Conservation (phyloP, 2,329 filamentous ascomycete species). For the Biscogniauxia marginata region DNA sequence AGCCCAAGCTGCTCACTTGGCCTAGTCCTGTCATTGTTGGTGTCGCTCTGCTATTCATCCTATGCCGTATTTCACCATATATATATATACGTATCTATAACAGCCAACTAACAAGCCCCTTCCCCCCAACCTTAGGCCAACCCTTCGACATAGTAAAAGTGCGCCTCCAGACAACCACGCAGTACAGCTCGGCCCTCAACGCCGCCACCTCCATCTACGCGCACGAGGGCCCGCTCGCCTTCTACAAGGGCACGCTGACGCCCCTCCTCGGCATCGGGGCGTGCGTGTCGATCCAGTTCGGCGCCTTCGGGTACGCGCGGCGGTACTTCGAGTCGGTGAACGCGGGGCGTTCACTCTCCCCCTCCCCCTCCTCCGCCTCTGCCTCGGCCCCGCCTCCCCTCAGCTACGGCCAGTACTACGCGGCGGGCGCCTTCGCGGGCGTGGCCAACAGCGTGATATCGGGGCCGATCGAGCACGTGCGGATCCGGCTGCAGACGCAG, state of each 20-base stretch:
- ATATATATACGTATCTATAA: not conserved
- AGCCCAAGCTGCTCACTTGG: no score
- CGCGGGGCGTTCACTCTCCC: slow-evolving; percentile 56
- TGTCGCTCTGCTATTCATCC: no score
- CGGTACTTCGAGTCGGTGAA: slow-evolving; percentile 81
- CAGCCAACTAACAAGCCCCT: slow-evolving; percentile 10
- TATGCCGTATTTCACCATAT: no score
- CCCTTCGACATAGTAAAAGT: slow-evolving; percentile 95
- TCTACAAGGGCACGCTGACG: slow-evolving; percentile 95
- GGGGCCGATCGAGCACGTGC: slow-evolving; percentile 91
- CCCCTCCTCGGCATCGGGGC: slow-evolving; percentile 94
- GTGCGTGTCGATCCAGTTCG: slow-evolving; percentile 98
- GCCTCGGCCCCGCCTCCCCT: slow-evolving; percentile 56
- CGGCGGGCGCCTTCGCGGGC: slow-evolving; percentile 87
- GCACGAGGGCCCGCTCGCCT: slow-evolving; percentile 84
- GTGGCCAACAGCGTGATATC: slow-evolving; percentile 87
- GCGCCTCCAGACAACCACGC: slow-evolving; percentile 82
- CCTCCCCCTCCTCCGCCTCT: slow-evolving; percentile 51
- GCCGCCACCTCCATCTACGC: slow-evolving; percentile 82
- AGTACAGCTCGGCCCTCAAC: slow-evolving; percentile 77
- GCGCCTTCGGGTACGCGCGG: slow-evolving; percentile 89
- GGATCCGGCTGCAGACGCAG: slow-evolving; percentile 94
- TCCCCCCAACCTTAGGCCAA: slow-evolving; percentile 48
- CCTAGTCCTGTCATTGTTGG: no score
- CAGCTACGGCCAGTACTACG: slow-evolving; percentile 83